These are phyloP conservation scores for Chenopodium berlandieri DNA, from an alignment of 148 eudicot species.

Conservation along the genomic window DNA sequence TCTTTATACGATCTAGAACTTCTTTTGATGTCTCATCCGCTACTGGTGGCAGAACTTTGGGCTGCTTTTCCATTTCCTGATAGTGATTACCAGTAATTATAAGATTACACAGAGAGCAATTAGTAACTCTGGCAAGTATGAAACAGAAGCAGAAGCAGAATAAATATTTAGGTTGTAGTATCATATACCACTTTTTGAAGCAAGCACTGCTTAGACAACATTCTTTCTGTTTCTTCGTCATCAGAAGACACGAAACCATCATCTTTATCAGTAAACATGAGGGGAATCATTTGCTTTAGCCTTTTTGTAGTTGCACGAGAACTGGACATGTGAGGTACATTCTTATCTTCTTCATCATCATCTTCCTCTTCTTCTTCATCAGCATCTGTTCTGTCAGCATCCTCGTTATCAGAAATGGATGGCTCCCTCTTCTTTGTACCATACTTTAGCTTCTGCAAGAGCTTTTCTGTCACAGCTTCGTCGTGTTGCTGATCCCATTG, in stretches of 20 bases:
- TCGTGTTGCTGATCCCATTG: slow-evolving; percentile 94
- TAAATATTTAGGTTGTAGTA: background rate
- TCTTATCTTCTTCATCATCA: slow-evolving; percentile 42
- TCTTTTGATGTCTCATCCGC: slow-evolving; percentile 67
- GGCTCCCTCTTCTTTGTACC: slow-evolving; percentile 45
- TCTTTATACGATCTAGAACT: slow-evolving; percentile 77
- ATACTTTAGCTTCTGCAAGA: slow-evolving; percentile 65
- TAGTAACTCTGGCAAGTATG: background rate
- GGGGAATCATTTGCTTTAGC: slow-evolving; percentile 72
- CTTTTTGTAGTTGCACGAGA: slow-evolving; percentile 47
- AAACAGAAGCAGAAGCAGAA: background rate
- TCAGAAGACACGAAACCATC: slow-evolving; percentile 77
- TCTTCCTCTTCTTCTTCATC: slow-evolving; percentile 34
- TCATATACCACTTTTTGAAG: slow-evolving; percentile 52
- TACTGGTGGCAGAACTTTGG: slow-evolving; percentile 42
- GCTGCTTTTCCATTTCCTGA: slow-evolving; percentile 43
- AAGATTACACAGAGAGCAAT: background rate
- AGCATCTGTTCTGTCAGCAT: slow-evolving; percentile 26
- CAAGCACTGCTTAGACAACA: slow-evolving; percentile 44
- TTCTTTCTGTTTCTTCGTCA: slow-evolving; percentile 67
- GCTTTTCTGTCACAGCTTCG: slow-evolving; percentile 79
- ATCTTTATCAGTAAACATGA: slow-evolving; percentile 73
- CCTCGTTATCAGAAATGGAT: slow-evolving; percentile 33
- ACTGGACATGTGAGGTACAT: slow-evolving; percentile 29
- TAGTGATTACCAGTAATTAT: slow-evolving; percentile 36